Base-by-base conservation (phyloP, 2,329 filamentous ascomycete species). In the Hypoxylon sp. region DNA sequence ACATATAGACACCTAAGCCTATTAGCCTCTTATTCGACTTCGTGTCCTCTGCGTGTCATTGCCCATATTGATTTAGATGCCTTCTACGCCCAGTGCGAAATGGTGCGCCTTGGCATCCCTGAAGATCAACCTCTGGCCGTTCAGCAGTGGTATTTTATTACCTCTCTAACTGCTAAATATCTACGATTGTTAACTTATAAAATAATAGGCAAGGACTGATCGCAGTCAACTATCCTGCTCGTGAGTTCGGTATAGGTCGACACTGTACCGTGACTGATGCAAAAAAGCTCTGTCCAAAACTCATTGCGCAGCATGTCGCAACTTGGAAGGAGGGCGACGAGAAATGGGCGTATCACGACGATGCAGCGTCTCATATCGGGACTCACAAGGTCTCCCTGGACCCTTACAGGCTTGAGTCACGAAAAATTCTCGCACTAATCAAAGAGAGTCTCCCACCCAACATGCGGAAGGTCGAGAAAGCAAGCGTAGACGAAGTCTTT, bases 61-160 rank as follows among this genome's bases (percentile, higher is more conserved):
- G 93, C 93, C 5, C 94, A 98, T 79, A 89, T 98, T 69, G 96
- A 99, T 76, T 89, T 99, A 65, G 96, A 99, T 86, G 95, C 95
- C 41, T 99, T 99, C 81, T 99, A 99, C 79, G 92, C 92, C 2
- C 96, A 99, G 83, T 98, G 94, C 77, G 96, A 99, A 81, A 97
- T 94, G 87, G 90, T 97, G 9, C 89, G 96, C 6, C 85, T 98
- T 48, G 90, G 90, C 11, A 83, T 92, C 10, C 83, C 91, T 13
- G 90, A 93, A 67, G 88, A 93, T 63, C 87, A 90, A 71, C 96
- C 96, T 9, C 86, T 99, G 23, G 96, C 94, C 0, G 96, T 99
- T 19, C 94, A 97, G 77, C 95, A 98, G 84, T 98, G 93, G 92
- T 90, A 81, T 69, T 80, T 73, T 73, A 66, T 56, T 50, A 13